Percentiles rank a stretch among this genome's conserved stretches.
These are phyloP conservation scores for Petunia secreta DNA, from an alignment of 257 asterid species.

Conservation along the genomic window DNA sequence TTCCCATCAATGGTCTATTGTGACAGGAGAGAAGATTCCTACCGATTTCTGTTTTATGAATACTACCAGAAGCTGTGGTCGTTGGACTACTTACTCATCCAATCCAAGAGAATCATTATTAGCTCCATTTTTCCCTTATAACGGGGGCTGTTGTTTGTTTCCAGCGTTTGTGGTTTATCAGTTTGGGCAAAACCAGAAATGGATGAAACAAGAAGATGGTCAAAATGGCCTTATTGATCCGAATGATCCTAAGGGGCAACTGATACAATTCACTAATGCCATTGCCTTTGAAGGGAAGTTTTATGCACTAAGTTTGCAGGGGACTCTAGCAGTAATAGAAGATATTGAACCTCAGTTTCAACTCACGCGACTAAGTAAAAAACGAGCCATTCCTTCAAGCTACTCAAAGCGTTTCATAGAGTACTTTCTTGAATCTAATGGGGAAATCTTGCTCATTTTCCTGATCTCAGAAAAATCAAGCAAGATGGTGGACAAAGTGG, in stretches of 20 bases:
- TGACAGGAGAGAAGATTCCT: not conserved
- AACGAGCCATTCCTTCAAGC: slow-evolving; percentile 34
- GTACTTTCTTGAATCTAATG: slow-evolving; percentile 37
- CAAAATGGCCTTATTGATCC: slow-evolving; percentile 31
- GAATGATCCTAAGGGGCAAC: slow-evolving; percentile 24
- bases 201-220: slow-evolving; percentile 33
- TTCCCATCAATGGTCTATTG: slow-evolving; percentile 17
- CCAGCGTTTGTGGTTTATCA: slow-evolving; percentile 31
- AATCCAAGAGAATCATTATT: not conserved
- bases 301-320: slow-evolving; percentile 44
- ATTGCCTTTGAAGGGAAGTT: slow-evolving; percentile 36
- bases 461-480: slow-evolving; percentile 30
- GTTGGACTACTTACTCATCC: not conserved
- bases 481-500: slow-evolving; percentile 32
- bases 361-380: slow-evolving; percentile 32
- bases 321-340: slow-evolving; percentile 38
- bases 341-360: slow-evolving; percentile 29
- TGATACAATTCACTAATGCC: slow-evolving; percentile 38
- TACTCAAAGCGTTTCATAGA: slow-evolving; percentile 37
- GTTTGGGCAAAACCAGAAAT: not conserved
- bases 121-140: not conserved
- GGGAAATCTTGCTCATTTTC: slow-evolving; percentile 43
- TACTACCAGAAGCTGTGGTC: not conserved
- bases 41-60: not conserved
- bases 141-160: slow-evolving; percentile 25